phyloP scores from a whole-genome alignment of 2,329 filamentous ascomycete genomes.

The Neoscytalidium dimidiatum region DNA sequence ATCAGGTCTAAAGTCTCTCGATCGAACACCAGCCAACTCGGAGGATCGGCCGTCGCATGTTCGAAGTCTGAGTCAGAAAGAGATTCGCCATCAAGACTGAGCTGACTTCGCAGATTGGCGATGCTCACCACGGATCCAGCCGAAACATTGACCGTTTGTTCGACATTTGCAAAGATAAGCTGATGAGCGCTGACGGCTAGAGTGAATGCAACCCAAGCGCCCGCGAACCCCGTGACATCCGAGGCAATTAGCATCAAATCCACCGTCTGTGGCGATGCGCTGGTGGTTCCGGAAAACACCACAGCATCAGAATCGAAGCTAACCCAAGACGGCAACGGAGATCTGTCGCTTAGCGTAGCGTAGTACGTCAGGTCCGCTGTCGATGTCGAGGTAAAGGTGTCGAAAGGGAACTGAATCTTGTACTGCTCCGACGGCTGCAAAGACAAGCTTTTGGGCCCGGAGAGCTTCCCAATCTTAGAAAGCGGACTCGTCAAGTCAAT shows the following conservation, averaged over 20 bases:
- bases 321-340: slow-evolving; percentile 85
- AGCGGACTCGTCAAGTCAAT: slow-evolving; percentile 63
- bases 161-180: slow-evolving; percentile 61
- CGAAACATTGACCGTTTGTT: slow-evolving; percentile 34
- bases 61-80: slow-evolving; percentile 54
- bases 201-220: slow-evolving; percentile 65
- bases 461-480: slow-evolving; percentile 56
- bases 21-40: slow-evolving; percentile 71
- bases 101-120: slow-evolving; percentile 30
- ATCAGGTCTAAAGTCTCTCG: slow-evolving; percentile 60
- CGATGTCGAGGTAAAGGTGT: slow-evolving; percentile 62
- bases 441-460: slow-evolving; percentile 59
- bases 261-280: slow-evolving; percentile 71
- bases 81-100: slow-evolving; percentile 40
- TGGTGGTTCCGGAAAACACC: slow-evolving; percentile 69
- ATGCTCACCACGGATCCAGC: slow-evolving; percentile 35
- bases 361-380: slow-evolving; percentile 67
- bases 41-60: slow-evolving; percentile 57
- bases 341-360: slow-evolving; percentile 72
- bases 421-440: slow-evolving; percentile 38
- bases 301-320: slow-evolving; percentile 67
- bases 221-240: slow-evolving; percentile 76
- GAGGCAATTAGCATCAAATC: slow-evolving; percentile 74
- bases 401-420: slow-evolving; percentile 44
- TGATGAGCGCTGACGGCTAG: slow-evolving; percentile 72